These are phyloP conservation scores for Eucalyptus pumila DNA, from an alignment of 345 rosid genomes.

Conservation along the genomic window DNA sequence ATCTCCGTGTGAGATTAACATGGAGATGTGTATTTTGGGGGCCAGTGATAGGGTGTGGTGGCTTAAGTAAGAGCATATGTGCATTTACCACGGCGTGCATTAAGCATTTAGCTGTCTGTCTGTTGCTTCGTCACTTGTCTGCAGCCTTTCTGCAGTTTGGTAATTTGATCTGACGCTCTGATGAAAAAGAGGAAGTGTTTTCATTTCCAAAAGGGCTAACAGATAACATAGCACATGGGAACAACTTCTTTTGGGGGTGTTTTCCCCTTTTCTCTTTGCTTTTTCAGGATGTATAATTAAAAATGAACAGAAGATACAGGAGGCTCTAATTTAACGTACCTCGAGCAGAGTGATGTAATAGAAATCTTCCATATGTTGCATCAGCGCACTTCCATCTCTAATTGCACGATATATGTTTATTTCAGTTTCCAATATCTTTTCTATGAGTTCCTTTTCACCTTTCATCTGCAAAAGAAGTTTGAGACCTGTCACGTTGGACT, in stretches of 20 bases:
- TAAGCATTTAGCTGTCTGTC: neutral
- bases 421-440: constrained; percentile 81
- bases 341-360: constrained; percentile 82
- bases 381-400: constrained; percentile 90
- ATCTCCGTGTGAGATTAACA: neutral
- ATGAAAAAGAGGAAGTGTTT: constrained; percentile 4
- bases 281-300: neutral
- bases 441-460: constrained; percentile 90
- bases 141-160: constrained; percentile 7
- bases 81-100: neutral
- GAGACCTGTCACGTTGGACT: neutral
- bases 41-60: neutral
- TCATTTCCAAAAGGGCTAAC: neutral
- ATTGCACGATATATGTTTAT: constrained; percentile 77
- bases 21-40: neutral
- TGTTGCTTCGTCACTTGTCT: constrained; percentile 1
- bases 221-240: neutral
- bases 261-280: neutral
- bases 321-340: constrained; percentile 20
- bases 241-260: neutral
- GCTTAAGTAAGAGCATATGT: neutral
- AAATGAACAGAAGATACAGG: neutral
- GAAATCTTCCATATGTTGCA: constrained; percentile 99
- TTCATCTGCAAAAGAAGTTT: constrained; percentile 55
- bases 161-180: constrained; percentile 67